phyloP scores from a whole-genome alignment of 768 basidiomycete species.

The Pisolithus microcarpus region DNA sequence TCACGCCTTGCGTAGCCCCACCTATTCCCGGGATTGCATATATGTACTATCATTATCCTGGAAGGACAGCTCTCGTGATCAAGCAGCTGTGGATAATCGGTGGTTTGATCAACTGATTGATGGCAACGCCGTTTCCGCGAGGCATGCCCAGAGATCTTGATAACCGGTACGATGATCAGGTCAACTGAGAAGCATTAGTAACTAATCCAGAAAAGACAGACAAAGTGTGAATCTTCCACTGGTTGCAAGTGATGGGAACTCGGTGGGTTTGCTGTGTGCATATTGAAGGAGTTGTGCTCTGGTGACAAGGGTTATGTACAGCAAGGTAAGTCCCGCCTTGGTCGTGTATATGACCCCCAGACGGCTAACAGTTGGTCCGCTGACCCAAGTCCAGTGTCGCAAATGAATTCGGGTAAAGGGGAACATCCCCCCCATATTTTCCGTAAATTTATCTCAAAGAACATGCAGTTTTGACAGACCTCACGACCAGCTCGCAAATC shows the following conservation, averaged over 20 bases:
- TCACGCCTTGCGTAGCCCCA: constrained; percentile 4
- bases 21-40: constrained; percentile 3
- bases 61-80: background rate
- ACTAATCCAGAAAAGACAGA: background rate
- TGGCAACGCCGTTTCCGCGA: background rate
- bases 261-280: background rate
- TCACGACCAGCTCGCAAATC: too few species aligned
- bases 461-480: too few species aligned
- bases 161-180: background rate
- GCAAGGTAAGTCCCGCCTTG: too few species aligned
- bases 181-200: background rate
- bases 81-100: background rate
- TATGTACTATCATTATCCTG: background rate
- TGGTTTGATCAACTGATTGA: background rate
- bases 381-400: too few species aligned
- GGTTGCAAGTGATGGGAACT: background rate
- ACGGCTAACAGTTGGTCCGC: too few species aligned
- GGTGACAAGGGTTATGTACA: too few species aligned
- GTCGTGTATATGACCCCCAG: too few species aligned
- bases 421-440: too few species aligned
- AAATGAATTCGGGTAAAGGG: too few species aligned
- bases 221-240: background rate
- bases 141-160: background rate
- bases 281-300: background rate
- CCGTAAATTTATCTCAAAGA: too few species aligned